A percentile compares a stretch with the other conserved stretches of the same genome.
Conservation (phyloP, 2,329 filamentous ascomycete genomes). For the Fusarium sp. region DNA sequence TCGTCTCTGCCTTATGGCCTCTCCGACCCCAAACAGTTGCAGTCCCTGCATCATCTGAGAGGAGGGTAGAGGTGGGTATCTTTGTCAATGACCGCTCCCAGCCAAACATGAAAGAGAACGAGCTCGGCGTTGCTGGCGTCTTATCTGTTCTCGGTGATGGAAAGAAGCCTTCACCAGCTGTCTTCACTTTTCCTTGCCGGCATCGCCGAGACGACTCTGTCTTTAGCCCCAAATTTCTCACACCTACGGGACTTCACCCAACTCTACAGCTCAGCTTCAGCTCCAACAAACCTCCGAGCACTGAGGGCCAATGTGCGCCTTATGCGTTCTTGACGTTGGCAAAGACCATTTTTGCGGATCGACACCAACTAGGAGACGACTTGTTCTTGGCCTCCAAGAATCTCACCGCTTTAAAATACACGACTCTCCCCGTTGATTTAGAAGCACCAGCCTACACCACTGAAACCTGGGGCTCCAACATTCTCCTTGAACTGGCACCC, state of each 20-base stretch:
- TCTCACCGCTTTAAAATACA: slow-evolving; percentile 71
- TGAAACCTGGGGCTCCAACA: slow-evolving; percentile 78
- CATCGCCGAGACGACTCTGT: slow-evolving; percentile 68
- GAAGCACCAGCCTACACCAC: slow-evolving; percentile 89
- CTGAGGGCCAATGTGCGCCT: slow-evolving; percentile 71
- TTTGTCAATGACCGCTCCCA: slow-evolving; percentile 69
- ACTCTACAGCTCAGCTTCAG: slow-evolving; percentile 75
- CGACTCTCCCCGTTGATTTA: slow-evolving; percentile 82
- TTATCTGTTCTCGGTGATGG: slow-evolving; percentile 82
- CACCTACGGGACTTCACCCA: slow-evolving; percentile 84
- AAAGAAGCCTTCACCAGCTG: slow-evolving; percentile 73
- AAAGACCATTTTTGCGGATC: slow-evolving; percentile 82
- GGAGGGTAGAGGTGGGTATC: slow-evolving; percentile 82
- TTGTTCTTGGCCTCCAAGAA: slow-evolving; percentile 86
- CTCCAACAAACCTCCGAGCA: slow-evolving; percentile 58
- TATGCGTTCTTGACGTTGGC: slow-evolving; percentile 87
- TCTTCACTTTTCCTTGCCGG: slow-evolving; percentile 85
- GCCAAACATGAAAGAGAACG: slow-evolving; percentile 69
- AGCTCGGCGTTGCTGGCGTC: slow-evolving; percentile 80
- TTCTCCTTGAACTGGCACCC: slow-evolving; percentile 76
- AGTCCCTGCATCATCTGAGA: slow-evolving; percentile 52
- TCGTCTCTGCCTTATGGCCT: slow-evolving; percentile 72
- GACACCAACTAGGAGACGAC: slow-evolving; percentile 80
- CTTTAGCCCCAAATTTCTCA: slow-evolving; percentile 71
- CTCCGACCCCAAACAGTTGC: slow-evolving; percentile 53